Evolutionary conservation across 108 stramenopile genomes (phyloP).

Genomic region (Pseudonitzschia multiseries): DNA sequence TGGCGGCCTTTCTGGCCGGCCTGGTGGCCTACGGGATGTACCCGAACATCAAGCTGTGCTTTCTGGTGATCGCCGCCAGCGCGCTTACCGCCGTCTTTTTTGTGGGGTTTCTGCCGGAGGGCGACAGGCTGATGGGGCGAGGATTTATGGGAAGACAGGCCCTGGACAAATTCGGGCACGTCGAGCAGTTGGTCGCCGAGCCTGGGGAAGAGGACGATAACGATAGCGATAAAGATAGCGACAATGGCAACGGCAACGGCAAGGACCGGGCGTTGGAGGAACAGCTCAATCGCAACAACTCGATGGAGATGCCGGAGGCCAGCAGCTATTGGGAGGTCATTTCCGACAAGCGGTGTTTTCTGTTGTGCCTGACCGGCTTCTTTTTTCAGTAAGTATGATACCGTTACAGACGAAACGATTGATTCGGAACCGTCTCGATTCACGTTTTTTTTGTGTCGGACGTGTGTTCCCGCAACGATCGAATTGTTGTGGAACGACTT

Average conservation of each 20-base stretch:
- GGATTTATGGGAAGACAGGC: slow-evolving; percentile 60
- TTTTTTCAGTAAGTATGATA: slow-evolving; percentile 67
- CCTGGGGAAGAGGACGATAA: background rate
- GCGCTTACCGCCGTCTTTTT: slow-evolving; percentile 69
- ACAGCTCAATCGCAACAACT: background rate
- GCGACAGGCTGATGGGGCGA: slow-evolving; percentile 74
- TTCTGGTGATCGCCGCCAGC: slow-evolving; percentile 76
- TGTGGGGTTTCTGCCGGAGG: slow-evolving; percentile 71
- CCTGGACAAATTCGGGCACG: slow-evolving; percentile 49
- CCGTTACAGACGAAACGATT: background rate
- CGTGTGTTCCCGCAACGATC: background rate
- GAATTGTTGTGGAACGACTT: background rate
- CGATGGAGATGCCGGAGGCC: slow-evolving; percentile 27
- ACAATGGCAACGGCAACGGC: background rate
- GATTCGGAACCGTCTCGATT: no score
- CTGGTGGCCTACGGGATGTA: slow-evolving; percentile 62
- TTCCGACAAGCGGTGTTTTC: slow-evolving; percentile 58
- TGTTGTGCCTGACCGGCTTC: slow-evolving; percentile 83
- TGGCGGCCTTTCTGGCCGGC: slow-evolving; percentile 78
- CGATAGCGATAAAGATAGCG: background rate
- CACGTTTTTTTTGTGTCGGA: background rate
- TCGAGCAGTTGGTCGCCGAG: slow-evolving; percentile 27
- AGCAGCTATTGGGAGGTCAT: slow-evolving; percentile 71
- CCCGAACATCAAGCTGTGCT: slow-evolving; percentile 81
- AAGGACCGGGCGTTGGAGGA: background rate